Conservation (phyloP, 2,329 filamentous ascomycete genomes). For the Emydomyces testavorans region DNA sequence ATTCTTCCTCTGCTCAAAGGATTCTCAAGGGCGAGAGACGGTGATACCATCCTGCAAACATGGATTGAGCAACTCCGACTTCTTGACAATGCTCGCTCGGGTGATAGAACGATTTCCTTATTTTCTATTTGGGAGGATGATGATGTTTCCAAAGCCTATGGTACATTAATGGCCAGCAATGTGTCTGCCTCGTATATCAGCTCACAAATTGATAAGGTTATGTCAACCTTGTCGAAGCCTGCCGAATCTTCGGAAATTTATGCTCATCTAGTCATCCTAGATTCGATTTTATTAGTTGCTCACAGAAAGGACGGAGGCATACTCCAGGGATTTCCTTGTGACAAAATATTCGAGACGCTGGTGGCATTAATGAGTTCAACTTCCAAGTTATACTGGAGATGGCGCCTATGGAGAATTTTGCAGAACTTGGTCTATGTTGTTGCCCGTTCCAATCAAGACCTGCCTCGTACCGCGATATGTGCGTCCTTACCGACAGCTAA, state of each 20-base stretch:
- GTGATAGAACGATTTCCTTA: conserved; percentile 17
- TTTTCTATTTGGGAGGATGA: conserved; percentile 39
- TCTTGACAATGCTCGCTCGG: conserved; percentile 26
- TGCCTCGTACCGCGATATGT: conserved; percentile 17
- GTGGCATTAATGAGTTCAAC: conserved; percentile 24
- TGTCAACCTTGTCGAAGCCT: background rate
- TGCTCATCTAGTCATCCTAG: conserved; percentile 28
- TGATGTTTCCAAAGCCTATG: conserved; percentile 30
- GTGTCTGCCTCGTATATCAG: conserved; percentile 23
- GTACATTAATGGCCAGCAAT: conserved; percentile 25
- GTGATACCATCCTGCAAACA: conserved; percentile 30
- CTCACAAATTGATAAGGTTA: conserved; percentile 21
- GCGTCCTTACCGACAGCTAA: conserved; percentile 23
- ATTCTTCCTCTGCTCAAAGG: conserved; percentile 32
- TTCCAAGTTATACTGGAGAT: conserved; percentile 28
- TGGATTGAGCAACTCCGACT: conserved; percentile 33
- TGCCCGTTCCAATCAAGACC: conserved; percentile 18
- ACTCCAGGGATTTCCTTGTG: background rate
- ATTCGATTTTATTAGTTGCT: conserved; percentile 26
- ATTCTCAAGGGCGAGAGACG: conserved; percentile 32
- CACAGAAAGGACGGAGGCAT: conserved; percentile 17
- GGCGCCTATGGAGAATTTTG: conserved; percentile 33
- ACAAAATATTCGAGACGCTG: conserved; percentile 3
- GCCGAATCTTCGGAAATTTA: conserved; percentile 23
- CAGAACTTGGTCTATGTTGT: conserved; percentile 25